A percentile compares a stretch with the other conserved stretches of the same genome.
Evolutionary conservation across 106 monocot genomes (phyloP).

Genomic region (Agapanthus africanus): DNA sequence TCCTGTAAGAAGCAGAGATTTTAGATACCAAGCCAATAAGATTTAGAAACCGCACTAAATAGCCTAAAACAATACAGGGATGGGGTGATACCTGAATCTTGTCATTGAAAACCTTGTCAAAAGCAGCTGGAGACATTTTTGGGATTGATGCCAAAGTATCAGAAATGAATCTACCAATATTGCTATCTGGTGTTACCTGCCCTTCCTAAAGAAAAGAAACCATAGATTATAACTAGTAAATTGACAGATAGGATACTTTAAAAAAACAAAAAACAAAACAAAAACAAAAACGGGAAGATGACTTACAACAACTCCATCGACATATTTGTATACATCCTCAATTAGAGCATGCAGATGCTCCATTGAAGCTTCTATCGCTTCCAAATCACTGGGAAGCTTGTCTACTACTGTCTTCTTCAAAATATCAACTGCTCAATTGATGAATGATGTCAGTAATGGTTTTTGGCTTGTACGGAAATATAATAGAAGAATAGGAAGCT

Average conservation of each 20-base stretch:
- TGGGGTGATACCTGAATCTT: slow-evolving; percentile 59
- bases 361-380: slow-evolving; percentile 88
- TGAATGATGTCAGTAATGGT: background rate
- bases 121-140: slow-evolving; percentile 59
- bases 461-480: background rate
- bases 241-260: too few species aligned
- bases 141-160: slow-evolving; percentile 63
- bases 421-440: slow-evolving; percentile 50
- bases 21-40: background rate
- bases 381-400: slow-evolving; percentile 89
- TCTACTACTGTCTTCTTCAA: slow-evolving; percentile 68
- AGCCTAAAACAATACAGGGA: background rate
- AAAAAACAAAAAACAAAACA: background rate
- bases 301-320: slow-evolving; percentile 81
- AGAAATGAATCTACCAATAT: slow-evolving; percentile 67
- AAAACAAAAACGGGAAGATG: background rate
- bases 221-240: too few species aligned
- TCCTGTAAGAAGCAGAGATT: slow-evolving; percentile 26
- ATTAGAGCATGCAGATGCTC: slow-evolving; percentile 53
- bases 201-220: slow-evolving; percentile 45
- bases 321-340: slow-evolving; percentile 92
- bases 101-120: slow-evolving; percentile 92
- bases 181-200: slow-evolving; percentile 59
- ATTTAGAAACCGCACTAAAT: background rate
- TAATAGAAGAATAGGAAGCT: background rate